These are phyloP conservation scores for Rhazya stricta DNA, from an alignment of 257 asterid genomes.

Conservation along the genomic window DNA sequence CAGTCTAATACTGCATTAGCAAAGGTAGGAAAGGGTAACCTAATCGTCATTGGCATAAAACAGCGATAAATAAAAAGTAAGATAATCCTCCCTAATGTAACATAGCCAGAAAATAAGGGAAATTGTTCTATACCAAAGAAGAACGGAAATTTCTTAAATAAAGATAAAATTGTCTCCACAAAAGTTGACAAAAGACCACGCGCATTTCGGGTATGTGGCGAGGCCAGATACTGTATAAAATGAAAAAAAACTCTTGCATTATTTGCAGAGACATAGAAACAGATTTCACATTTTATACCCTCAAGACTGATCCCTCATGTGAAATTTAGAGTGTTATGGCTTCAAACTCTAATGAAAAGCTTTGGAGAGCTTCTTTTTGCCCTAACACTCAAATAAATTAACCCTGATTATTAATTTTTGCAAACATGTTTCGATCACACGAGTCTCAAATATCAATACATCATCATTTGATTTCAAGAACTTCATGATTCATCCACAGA, in stretches of 20 bases:
- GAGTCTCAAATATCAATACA: not conserved
- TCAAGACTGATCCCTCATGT: not conserved
- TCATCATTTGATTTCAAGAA: not conserved
- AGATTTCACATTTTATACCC: not conserved
- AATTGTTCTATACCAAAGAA: not conserved
- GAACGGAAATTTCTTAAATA: not conserved
- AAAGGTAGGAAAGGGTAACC: not conserved
- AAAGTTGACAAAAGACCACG: not conserved
- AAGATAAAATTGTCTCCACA: not conserved
- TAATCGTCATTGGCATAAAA: too few species aligned
- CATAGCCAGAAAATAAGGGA: not conserved
- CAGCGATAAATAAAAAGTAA: not conserved
- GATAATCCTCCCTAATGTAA: not conserved
- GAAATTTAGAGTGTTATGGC: not conserved
- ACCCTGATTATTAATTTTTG: not conserved
- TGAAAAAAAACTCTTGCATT: too few species aligned
- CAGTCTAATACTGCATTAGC: not conserved
- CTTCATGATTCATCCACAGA: not conserved
- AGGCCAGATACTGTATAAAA: too few species aligned
- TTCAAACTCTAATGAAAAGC: not conserved
- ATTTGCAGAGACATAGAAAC: not conserved
- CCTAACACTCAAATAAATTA: not conserved
- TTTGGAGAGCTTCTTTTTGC: not conserved
- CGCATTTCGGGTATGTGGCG: not conserved
- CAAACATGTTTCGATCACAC: not conserved